Base-by-base conservation (phyloP, 306 rosid species). In the Gleditsia sinensis region DNA sequence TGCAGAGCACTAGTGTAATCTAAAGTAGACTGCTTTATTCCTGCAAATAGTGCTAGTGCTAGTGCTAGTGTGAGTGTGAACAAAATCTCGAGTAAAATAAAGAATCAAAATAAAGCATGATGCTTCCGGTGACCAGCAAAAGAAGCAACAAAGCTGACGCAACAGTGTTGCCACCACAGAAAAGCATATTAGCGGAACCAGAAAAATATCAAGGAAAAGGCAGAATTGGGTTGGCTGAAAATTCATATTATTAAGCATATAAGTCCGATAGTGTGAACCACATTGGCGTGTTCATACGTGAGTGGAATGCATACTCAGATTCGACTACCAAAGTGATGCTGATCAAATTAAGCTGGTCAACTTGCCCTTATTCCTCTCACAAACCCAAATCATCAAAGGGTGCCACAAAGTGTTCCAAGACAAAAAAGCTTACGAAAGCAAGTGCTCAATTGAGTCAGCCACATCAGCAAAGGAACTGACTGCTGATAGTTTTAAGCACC, bases 301-400 rank as follows among this genome's bases (percentile, higher is more conserved):
- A 76, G 96, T 92, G 98, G 98, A 89, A 85, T 82, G 88, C 94
- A 82, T 68, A 88, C 91, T 92, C 94, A 77, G 86, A 91, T 87
- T 83, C 96, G 49, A 89, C 90, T 77, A 62, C 27, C 13, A 77
- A 84, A 76, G 82, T 69, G 74, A 82, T 80, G 73, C 82, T 78
- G 69, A 84, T 63, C 83, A 81, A 71, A 48, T n/a, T n/a, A n/a
- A n/a, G 67, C 69, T 34, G 71, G 86, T 84, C 94, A 88, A 87
- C 89, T 93, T 86, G 90, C 62, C 77, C 83, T 13, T 77, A 72
- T 84, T 85, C 83, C 72, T 70, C 80, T 74, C 70, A 56, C 30
- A 76, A 67, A 72, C n/a, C n/a, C n/a, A n/a, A n/a, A n/a, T n/a
- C n/a, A n/a, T n/a, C n/a, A n/a, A n/a, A n/a, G n/a, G n/a, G n/a